phyloP scores from a whole-genome alignment of 768 basidiomycete genomes.

The Pleurotus giganteus region DNA sequence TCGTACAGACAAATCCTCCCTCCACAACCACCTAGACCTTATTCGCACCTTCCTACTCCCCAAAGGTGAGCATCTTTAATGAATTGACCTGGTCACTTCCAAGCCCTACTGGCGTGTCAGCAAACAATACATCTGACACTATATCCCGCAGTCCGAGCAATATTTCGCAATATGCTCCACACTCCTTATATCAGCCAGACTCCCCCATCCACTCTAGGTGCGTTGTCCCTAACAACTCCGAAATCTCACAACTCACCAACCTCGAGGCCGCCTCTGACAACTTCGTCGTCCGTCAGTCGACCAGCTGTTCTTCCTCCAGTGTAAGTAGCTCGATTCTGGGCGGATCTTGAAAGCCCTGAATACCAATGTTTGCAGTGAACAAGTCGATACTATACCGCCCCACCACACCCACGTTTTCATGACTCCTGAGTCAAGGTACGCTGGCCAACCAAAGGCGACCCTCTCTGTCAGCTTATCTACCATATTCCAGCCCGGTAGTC shows the following conservation, averaged over 20 bases:
- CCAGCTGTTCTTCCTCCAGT: constrained; percentile 14
- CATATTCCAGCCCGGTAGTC: constrained; percentile 18
- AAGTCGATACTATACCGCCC: constrained; percentile 19
- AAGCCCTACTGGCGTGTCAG: not conserved
- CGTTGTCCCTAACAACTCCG: constrained; percentile 10
- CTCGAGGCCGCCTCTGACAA: constrained; percentile 11
- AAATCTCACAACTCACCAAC: constrained; percentile 14
- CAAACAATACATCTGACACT: not conserved
- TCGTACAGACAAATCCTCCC: constrained; percentile 12
- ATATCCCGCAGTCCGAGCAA: constrained; percentile 24
- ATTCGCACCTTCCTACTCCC: constrained; percentile 35
- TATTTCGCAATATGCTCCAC: constrained; percentile 23
- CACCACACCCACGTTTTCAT: constrained; percentile 32
- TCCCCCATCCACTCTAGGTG: constrained; percentile 26
- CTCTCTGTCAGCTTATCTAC: constrained; percentile 7
- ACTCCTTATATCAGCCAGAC: constrained; percentile 21
- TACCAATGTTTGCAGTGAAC: constrained; percentile 14
- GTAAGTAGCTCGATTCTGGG: constrained; percentile 15
- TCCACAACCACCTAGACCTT: constrained; percentile 22
- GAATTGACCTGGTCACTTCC: not conserved
- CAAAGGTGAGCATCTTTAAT: constrained; percentile 26
- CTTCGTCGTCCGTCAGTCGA: constrained; percentile 13
- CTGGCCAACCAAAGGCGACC: not conserved
- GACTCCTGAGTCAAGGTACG: constrained; percentile 49
- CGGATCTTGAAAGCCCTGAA: not conserved